phyloP scores from a whole-genome alignment of 768 basidiomycete genomes.

The Strobilomyces echinocephalus region DNA sequence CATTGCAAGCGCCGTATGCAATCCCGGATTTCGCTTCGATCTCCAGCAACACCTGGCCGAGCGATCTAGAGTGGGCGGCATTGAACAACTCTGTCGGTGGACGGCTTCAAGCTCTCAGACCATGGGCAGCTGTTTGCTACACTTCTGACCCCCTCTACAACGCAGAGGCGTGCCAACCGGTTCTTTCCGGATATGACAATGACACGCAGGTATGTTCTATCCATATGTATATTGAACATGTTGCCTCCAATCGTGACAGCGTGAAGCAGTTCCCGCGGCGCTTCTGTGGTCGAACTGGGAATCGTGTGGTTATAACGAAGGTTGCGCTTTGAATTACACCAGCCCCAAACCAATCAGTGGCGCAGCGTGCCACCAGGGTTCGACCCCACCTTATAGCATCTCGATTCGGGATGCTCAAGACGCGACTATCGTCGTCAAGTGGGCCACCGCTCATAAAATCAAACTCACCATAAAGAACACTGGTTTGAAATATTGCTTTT shows the following conservation, averaged over 20 bases:
- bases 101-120: constrained; percentile 16
- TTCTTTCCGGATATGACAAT: constrained; percentile 14
- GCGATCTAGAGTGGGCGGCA: constrained; percentile 3
- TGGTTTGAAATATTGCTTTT: constrained; percentile 7
- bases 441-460: constrained; percentile 17
- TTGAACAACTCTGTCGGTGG: constrained; percentile 17
- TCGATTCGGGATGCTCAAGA: constrained; percentile 16
- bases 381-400: constrained; percentile 19
- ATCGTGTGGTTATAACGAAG: constrained; percentile 14
- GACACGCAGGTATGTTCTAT: constrained; percentile 9
- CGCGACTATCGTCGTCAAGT: constrained; percentile 17
- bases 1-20: constrained; percentile 6
- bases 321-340: constrained; percentile 17
- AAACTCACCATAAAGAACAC: constrained; percentile 24
- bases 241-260: constrained; percentile 7
- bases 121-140: constrained; percentile 22
- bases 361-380: constrained; percentile 15
- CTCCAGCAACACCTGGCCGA: constrained; percentile 9
- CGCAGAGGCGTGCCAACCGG: constrained; percentile 10
- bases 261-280: constrained; percentile 15
- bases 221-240: not conserved
- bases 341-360: constrained; percentile 14
- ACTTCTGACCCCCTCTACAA: constrained; percentile 17
- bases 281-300: constrained; percentile 25
- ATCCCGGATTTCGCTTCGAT: constrained; percentile 1